Percentiles rank a stretch among this genome's conserved stretches.
Evolutionary conservation across 345 rosid species (phyloP).

Genomic region (Passiflora organensis): DNA sequence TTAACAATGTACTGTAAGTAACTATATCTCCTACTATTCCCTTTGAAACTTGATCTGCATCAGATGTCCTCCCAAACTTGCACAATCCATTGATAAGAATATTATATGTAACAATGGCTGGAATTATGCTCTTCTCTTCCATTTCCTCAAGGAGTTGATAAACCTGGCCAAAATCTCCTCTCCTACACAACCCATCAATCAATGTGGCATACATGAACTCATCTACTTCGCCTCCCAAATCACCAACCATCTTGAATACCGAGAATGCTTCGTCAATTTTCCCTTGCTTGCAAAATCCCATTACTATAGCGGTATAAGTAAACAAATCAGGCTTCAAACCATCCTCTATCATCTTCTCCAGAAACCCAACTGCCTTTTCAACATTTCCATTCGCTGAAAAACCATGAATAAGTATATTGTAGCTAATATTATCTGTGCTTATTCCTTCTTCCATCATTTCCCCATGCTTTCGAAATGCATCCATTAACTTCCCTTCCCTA

Average conservation of each 20-base stretch:
- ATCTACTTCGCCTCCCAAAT: slow-evolving; percentile 48
- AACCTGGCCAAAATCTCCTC: slow-evolving; percentile 46
- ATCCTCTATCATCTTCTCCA: slow-evolving; percentile 52
- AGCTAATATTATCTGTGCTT: slow-evolving; percentile 42
- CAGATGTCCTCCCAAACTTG: slow-evolving; percentile 54
- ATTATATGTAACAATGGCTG: slow-evolving; percentile 52
- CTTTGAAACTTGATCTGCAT: slow-evolving; percentile 64
- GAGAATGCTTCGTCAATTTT: slow-evolving; percentile 54
- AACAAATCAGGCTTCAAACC: slow-evolving; percentile 54
- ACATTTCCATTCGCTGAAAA: slow-evolving; percentile 42
- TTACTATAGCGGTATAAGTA: slow-evolving; percentile 49
- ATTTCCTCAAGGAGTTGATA: slow-evolving; percentile 55
- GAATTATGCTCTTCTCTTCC: slow-evolving; percentile 63
- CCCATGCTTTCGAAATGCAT: slow-evolving; percentile 43
- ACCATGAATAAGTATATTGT: slow-evolving; percentile 52
- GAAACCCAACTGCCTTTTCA: slow-evolving; percentile 46
- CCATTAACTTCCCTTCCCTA: slow-evolving; percentile 37
- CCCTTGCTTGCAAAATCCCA: slow-evolving; percentile 59
- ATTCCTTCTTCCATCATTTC: slow-evolving; percentile 51
- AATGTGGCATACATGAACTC: slow-evolving; percentile 69
- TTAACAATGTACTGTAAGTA: slow-evolving; percentile 60
- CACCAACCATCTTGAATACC: slow-evolving; percentile 45
- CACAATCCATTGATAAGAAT: slow-evolving; percentile 65
- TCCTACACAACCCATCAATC: slow-evolving; percentile 61
- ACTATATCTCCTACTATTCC: slow-evolving; percentile 49